Conservation (phyloP, 805 yeast genomes). For the Lachancea meyersii region DNA sequence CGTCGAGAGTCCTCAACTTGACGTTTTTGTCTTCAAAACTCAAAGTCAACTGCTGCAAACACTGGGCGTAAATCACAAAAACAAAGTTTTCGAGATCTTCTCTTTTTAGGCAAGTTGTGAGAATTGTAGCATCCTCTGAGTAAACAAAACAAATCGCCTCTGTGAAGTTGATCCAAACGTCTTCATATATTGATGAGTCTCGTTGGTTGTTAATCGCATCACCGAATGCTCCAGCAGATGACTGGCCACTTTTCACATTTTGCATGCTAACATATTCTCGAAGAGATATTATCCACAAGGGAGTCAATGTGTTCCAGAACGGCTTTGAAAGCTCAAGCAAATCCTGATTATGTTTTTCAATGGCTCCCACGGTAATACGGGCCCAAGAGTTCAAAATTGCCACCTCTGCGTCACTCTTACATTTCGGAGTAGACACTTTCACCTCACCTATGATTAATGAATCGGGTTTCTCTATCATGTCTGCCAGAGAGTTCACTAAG, state of each 20-base stretch:
- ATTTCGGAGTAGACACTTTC: constrained; percentile 38
- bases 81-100: constrained; percentile 61
- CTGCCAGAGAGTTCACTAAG: constrained; percentile 60
- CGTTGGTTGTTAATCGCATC: background rate
- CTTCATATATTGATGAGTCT: constrained; percentile 14
- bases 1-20: constrained; percentile 38
- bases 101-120: constrained; percentile 41
- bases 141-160: constrained; percentile 67
- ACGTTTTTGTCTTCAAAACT: constrained; percentile 22
- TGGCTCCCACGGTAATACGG: constrained; percentile 38
- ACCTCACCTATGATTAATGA: constrained; percentile 51
- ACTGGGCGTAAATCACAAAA: constrained; percentile 76
- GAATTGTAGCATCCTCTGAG: constrained; percentile 41
- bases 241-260: background rate
- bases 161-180: constrained; percentile 69
- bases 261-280: constrained; percentile 45
- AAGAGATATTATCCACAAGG: constrained; percentile 73
- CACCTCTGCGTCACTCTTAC: constrained; percentile 50
- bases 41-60: constrained; percentile 65
- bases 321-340: constrained; percentile 46
- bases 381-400: constrained; percentile 74
- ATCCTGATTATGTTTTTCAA: constrained; percentile 31
- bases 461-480: constrained; percentile 30
- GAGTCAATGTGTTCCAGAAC: constrained; percentile 54
- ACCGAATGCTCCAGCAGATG: background rate